Base-by-base conservation (phyloP, 768 basidiomycete genomes). In the Daedalea quercina region DNA sequence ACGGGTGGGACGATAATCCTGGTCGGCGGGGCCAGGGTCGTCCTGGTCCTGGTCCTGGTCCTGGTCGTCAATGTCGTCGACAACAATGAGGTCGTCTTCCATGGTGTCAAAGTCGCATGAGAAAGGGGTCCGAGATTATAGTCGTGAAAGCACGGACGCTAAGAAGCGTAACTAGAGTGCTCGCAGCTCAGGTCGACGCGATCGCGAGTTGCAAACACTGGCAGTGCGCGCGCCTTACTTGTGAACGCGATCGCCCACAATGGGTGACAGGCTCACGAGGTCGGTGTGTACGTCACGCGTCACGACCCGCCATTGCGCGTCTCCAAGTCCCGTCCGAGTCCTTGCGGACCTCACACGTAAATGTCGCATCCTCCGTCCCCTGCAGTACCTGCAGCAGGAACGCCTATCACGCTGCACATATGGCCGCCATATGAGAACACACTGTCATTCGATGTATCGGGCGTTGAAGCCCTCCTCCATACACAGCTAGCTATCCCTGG, bases 361-460 rank as follows among this genome's bases (percentile, higher is more conserved):
- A 51, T 51, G 50, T 44, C 50, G 7, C 7, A 51, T 4, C 9
- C 42, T 13, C 9, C 24, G 23, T 17, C 48, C 6, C 4, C 20
- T 17, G n/a, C 40, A 24, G n/a, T n/a, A n/a, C n/a, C n/a, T n/a
- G n/a, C n/a, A n/a, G n/a, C n/a, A n/a, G n/a, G n/a, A n/a, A 33
- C 44, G 34, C 52, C n/a, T 1, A 20, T 51, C 22, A 53, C 55
- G 33, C 69, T 91, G 19, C 73, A 90, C 65, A 69, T 90, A 53
- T 90, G 86, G 86, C 86, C 90, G 0, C 73, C 73, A 3, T 71
- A 73, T 63, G 88, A 82, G 79, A 73, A 71, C 37, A 63, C 89
- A 9, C 77, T 80, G 19, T 89, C 88, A 2, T 72, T 82, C 44
- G 86, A 91, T 52, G 78, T 86, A 0, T 65, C 73, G 15, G 87